phyloP scores from a whole-genome alignment of 805 yeast species.

The Pichia nakasei region DNA sequence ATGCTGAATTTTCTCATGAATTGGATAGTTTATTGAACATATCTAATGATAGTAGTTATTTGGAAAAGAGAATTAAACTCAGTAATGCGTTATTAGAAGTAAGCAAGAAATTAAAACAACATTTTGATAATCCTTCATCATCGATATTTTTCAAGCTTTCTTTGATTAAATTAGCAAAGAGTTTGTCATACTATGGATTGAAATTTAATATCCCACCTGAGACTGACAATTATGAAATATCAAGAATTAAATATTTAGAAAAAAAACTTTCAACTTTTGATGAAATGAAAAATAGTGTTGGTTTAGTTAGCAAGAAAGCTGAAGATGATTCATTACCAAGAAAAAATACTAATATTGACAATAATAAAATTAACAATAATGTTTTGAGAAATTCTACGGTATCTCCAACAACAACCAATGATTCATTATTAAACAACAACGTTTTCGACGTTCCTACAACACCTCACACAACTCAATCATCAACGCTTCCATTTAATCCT shows the following conservation, averaged over 20 bases:
- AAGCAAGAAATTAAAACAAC: background rate
- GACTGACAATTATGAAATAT: background rate
- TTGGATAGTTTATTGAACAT: background rate
- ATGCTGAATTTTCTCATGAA: background rate
- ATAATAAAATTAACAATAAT: too few relatives aligned
- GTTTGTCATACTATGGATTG: background rate
- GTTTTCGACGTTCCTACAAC: too few relatives aligned
- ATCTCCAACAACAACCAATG: too few relatives aligned
- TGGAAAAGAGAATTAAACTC: background rate
- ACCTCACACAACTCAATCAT: too few relatives aligned
- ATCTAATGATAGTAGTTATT: background rate
- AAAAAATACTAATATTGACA: too few relatives aligned
- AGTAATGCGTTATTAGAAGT: background rate
- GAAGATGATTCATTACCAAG: too few relatives aligned
- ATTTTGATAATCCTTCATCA: background rate
- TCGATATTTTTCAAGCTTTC: conserved; percentile 2
- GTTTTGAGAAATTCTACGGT: too few relatives aligned
- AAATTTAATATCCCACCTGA: background rate
- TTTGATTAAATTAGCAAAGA: background rate
- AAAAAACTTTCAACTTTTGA: background rate
- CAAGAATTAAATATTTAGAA: conserved; percentile 1
- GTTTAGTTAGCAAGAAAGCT: too few relatives aligned
- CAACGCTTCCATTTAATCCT: too few relatives aligned
- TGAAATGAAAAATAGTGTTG: too few relatives aligned
- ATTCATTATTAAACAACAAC: too few relatives aligned